Evolutionary conservation across 345 rosid genomes (phyloP), one percentile per base, ranked within the genome.

Genomic region (Gossypium anomalum): DNA sequence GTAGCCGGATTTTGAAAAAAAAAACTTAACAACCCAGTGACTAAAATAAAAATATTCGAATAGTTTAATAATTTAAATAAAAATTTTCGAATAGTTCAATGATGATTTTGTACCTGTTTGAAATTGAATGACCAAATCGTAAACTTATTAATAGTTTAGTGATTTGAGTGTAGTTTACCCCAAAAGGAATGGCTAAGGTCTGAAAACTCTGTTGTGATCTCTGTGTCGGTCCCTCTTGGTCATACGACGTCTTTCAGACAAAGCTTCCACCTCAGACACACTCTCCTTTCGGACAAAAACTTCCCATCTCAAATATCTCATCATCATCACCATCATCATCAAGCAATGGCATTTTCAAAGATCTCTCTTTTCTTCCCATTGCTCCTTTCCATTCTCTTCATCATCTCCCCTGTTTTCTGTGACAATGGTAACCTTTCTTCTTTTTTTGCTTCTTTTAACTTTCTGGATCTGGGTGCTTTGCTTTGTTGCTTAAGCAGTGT

Each of bases 311-410:
- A 34, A 15, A 60, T 57, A 57, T 57, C 29, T 68, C 72, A 22
- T 13, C 56, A 27, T 34, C 45, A 27, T 61, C 34, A 16, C 17
- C 72, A 13, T 22, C 56, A 27, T 34, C 45, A 60, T 29, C 34
- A 16, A 71, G 47, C 79, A 79, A 92, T 90, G 98, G 84, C 87
- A 58, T 71, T 84, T 51, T 51, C 84, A 48, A 72, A 73, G 58
- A 75, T 82, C 76, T 74, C 51, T 44, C 80, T 85, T 75, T 75
- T 80, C 71, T 75, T 86, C 58, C 8, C 43, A 25, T 27, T 60
- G 17, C 78, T 85, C 73, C 9, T 75, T 67, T 75, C 79, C 76
- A 25, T 85, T 74, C 72, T 89, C 83, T 59, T 79, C 79, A 48
- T 61, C 72, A 65, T 38, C 75, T 61, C 45, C 70, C 79, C 67